Base-by-base conservation (phyloP, 305 asterid species). In the Solanum chacoense region DNA sequence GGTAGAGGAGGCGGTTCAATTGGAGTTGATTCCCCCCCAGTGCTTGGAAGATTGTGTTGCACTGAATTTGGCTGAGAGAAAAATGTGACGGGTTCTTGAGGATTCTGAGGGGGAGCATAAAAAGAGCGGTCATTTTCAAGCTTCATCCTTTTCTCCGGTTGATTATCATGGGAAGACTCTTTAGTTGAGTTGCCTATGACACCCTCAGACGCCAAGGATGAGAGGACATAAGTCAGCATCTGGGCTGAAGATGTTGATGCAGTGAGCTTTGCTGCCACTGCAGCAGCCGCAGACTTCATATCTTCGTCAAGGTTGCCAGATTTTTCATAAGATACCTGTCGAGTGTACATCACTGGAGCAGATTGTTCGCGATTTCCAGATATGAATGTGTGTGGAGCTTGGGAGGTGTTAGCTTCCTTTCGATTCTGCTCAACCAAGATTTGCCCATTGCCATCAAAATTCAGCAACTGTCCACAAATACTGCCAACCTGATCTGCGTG, bases 151-250 rank as follows among this genome's bases (percentile, higher is more conserved):
- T 97, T 96, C 84, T 95, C 98, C 3, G 95, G 85, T 22, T 94
- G 95, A 89, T 91, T 91, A 84, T 94, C 96, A 37, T 63, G 85
- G 7, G 93, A 80, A 45, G 94, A 74, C 45, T 94, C 95, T 74
- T 91, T 89, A n/a, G 81, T 59, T 32, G 93, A 81, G 84, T 92
- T 94, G 85, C 96, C 89, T 29, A 95, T 94, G 65, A 95, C 95
- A 83, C 99, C 99, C 88, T 94, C 99, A 1, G 99, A 96, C 31
- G 98, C 97, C 45, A 96, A 93, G 63, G 99, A 95, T 5, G 98
- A 93, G 88, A 97, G 97, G 87, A 95, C 96, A 24, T 90, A 94
- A 13, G 96, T 92, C 87, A 97, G 94, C 98, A 97, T 94, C 92
- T 95, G 92, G 63, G 99, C 99, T 7, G 99, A 95, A 65, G 99